A percentile compares a stretch with the other conserved stretches of the same genome.
Conservation (phyloP, 1,284 basidiomycete species). For the Rhizoctonia solani region DNA sequence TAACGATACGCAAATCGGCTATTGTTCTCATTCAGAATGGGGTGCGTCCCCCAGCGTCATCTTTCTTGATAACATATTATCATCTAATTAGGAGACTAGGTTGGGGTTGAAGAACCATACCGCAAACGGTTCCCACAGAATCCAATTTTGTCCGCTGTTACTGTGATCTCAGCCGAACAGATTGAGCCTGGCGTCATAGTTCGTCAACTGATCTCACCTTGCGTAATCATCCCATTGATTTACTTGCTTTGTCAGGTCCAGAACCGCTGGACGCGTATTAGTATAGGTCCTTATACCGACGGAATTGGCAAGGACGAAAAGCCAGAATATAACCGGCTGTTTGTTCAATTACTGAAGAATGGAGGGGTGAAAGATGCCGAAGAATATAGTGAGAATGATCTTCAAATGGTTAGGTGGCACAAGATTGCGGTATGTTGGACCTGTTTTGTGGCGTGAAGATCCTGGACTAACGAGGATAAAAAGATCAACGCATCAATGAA, state of each 20-base stretch:
- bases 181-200: conserved; percentile 44
- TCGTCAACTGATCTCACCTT: background rate
- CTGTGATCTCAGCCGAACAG: conserved; percentile 50
- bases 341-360: conserved; percentile 44
- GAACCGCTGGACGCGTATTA: conserved; percentile 52
- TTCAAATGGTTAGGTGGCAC: conserved; percentile 53
- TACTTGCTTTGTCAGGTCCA: conserved; percentile 40
- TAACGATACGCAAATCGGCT: conserved; percentile 40
- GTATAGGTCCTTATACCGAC: conserved; percentile 48
- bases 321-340: conserved; percentile 34
- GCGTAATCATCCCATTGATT: background rate
- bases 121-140: conserved; percentile 44
- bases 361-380: conserved; percentile 50
- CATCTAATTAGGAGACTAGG: conserved; percentile 30
- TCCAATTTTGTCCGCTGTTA: conserved; percentile 48
- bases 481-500: conserved; percentile 51
- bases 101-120: conserved; percentile 50
- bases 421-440: conserved; percentile 44
- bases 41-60: background rate
- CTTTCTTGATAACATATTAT: background rate
- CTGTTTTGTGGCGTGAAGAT: background rate
- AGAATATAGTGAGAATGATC: conserved; percentile 44
- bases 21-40: conserved; percentile 53
- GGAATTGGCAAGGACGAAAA: conserved; percentile 33
- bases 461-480: background rate